Evolutionary conservation across 2,329 filamentous ascomycete species (phyloP).

Genomic region (Pseudogymnoascus sp.): DNA sequence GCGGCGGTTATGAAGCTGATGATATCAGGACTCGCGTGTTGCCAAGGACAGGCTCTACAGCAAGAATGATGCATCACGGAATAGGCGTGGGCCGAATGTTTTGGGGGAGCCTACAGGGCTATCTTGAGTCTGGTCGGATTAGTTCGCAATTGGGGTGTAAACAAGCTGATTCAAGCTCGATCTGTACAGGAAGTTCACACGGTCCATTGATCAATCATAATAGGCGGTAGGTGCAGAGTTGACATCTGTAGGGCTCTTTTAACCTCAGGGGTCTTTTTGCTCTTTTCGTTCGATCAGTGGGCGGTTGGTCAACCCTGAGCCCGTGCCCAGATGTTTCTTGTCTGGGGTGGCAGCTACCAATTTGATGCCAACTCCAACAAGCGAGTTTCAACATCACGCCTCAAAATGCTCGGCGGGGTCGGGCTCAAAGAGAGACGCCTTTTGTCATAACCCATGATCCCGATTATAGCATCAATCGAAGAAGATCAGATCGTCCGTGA

Average conservation of each 20-base stretch:
- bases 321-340: slow-evolving; percentile 7
- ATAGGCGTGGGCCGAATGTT: background rate
- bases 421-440: background rate
- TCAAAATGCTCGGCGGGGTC: slow-evolving; percentile 4
- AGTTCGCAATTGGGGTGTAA: background rate
- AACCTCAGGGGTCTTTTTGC: background rate
- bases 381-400: slow-evolving; percentile 5
- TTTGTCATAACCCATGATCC: background rate
- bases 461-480: slow-evolving; percentile 16
- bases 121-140: background rate
- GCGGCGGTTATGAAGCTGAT: background rate
- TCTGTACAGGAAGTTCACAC: slow-evolving; percentile 1
- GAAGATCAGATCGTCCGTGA: slow-evolving; percentile 32
- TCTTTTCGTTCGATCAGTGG: background rate
- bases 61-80: background rate
- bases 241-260: background rate
- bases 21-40: background rate
- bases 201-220: background rate
- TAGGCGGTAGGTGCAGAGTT: background rate
- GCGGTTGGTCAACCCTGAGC: background rate
- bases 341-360: background rate
- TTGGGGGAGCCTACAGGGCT: background rate
- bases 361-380: background rate
- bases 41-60: background rate
- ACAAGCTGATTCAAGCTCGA: background rate